These are phyloP conservation scores for Blastobotrys proliferans DNA, from an alignment of 1,139 yeast genomes.

Conservation along the genomic window DNA sequence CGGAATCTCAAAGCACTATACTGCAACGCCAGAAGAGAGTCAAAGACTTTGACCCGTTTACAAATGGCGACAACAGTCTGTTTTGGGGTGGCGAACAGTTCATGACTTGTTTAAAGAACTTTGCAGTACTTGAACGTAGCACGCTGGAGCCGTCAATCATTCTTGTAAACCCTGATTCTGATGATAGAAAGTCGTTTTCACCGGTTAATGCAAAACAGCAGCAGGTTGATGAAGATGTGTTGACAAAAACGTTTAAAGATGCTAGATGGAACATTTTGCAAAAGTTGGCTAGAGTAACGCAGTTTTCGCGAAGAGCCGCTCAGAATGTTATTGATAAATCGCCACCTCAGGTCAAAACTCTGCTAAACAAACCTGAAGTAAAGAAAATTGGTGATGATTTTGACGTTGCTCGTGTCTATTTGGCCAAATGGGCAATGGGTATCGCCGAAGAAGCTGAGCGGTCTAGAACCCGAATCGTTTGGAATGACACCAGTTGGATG, in stretches of 20 bases:
- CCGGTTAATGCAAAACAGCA: slow-evolving; percentile 45
- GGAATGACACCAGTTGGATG: slow-evolving; percentile 40
- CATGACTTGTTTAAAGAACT: slow-evolving; percentile 47
- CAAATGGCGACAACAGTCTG: slow-evolving; percentile 46
- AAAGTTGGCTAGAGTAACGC: slow-evolving; percentile 77
- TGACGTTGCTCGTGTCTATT: slow-evolving; percentile 83
- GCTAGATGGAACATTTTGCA: slow-evolving; percentile 87
- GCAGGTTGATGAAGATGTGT: slow-evolving; percentile 22
- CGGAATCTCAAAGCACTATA: slow-evolving; percentile 71
- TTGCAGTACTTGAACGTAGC: slow-evolving; percentile 63
- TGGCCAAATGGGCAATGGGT: slow-evolving; percentile 96
- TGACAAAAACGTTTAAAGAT: slow-evolving; percentile 45
- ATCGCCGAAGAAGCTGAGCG: slow-evolving; percentile 90
- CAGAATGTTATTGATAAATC: slow-evolving; percentile 66
- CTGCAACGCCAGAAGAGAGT: slow-evolving; percentile 55
- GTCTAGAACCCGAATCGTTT: slow-evolving; percentile 49
- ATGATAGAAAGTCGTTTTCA: slow-evolving; percentile 72
- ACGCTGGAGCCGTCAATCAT: slow-evolving; percentile 67
- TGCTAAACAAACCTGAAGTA: slow-evolving; percentile 76
- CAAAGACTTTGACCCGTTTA: slow-evolving; percentile 72
- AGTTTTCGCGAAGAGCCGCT: slow-evolving; percentile 57
- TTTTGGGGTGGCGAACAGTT: slow-evolving; percentile 94
- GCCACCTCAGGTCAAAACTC: slow-evolving; percentile 51
- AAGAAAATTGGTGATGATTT: slow-evolving; percentile 80
- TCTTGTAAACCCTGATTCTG: slow-evolving; percentile 74